These are phyloP conservation scores for Gaillardinia entomophila DNA, from an alignment of 805 yeast genomes.

Conservation along the genomic window DNA sequence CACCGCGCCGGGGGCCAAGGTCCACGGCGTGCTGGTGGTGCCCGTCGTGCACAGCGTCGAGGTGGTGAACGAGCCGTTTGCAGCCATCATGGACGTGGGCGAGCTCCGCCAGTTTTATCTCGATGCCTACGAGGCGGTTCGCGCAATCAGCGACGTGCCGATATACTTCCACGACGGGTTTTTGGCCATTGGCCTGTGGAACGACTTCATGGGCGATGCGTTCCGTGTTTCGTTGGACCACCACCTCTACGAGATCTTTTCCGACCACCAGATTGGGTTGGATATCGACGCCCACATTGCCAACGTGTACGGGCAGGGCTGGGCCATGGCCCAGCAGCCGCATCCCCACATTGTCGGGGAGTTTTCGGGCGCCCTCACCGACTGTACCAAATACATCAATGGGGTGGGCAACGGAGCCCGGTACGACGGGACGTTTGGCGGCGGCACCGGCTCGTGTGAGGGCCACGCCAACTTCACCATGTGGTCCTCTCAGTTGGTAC, in stretches of 20 bases:
- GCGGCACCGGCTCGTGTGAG: not conserved
- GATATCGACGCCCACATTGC: slow-evolving; percentile 7
- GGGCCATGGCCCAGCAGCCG: not conserved
- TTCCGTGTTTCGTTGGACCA: slow-evolving; percentile 18
- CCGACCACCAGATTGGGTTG: slow-evolving; percentile 9
- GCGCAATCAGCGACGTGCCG: slow-evolving; percentile 8
- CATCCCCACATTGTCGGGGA: slow-evolving; percentile 10
- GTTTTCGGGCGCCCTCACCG: slow-evolving; percentile 12
- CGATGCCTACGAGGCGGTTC: slow-evolving; percentile 13
- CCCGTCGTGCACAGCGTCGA: slow-evolving; percentile 16
- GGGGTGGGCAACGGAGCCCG: slow-evolving; percentile 16
- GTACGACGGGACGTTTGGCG: slow-evolving; percentile 9
- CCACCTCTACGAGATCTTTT: slow-evolving; percentile 21
- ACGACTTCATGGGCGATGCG: too few species aligned
- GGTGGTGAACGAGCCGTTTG: slow-evolving; percentile 26
- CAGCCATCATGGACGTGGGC: slow-evolving; percentile 13
- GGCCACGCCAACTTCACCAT: too few species aligned
- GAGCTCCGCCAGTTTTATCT: slow-evolving; percentile 16
- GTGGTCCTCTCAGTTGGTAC: slow-evolving; percentile 7
- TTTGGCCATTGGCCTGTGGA: slow-evolving; percentile 11
- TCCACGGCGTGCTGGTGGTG: too few species aligned
- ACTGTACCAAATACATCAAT: slow-evolving; percentile 14
- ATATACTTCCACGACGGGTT: slow-evolving; percentile 16
- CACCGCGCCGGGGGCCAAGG: slow-evolving; percentile 30
- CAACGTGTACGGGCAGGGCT: slow-evolving; percentile 3